Percentiles rank a stretch among this genome's conserved stretches.
Conservation (phyloP, 495 filamentous ascomycete species). For the Xylaria palmicola region DNA sequence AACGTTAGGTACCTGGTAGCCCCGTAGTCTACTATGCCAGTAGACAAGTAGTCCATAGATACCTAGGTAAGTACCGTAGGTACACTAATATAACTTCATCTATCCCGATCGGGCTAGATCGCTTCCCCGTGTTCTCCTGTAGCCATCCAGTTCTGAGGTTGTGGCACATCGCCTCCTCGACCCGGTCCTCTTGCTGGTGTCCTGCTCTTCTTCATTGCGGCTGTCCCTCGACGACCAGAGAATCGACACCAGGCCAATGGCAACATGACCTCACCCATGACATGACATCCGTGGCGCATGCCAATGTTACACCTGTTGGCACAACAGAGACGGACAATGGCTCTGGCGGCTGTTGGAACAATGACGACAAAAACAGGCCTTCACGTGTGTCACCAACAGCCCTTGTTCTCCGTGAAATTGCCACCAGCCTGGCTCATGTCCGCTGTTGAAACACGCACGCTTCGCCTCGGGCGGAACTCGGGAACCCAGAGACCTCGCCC, state of each 20-base stretch:
- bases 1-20: no score
- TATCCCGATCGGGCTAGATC: no score
- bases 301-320: background rate
- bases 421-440: background rate
- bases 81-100: no score
- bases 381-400: background rate
- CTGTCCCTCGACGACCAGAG: background rate
- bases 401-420: background rate
- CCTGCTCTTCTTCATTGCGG: background rate
- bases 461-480: no score
- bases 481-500: no score
- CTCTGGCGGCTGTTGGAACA: background rate
- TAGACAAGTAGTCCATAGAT: no score
- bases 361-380: background rate
- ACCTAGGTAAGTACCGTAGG: no score
- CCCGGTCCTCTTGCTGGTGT: no score
- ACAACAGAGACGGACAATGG: background rate
- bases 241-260: background rate
- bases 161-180: background rate
- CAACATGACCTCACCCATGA: background rate
- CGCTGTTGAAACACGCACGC: no score
- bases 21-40: no score
- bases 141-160: no score
- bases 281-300: constrained; percentile 1
- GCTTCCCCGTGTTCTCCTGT: no score